phyloP scores from a whole-genome alignment of 106 monocot genomes.

The Hemerocallis citrina region DNA sequence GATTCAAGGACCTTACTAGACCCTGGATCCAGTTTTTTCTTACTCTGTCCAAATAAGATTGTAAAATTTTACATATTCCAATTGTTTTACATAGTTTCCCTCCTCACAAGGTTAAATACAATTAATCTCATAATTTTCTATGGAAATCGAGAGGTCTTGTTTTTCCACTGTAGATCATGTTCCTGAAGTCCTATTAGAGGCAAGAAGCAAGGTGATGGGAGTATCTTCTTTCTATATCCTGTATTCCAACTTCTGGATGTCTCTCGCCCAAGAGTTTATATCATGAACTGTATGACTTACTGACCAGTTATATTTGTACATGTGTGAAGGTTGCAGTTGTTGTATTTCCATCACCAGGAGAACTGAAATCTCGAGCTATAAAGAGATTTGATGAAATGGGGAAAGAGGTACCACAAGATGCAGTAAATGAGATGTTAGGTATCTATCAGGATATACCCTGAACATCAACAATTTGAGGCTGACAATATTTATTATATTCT shows the following conservation, averaged over 20 bases:
- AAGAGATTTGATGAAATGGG: conserved; percentile 68
- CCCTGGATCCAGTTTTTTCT: not conserved
- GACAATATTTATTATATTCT: not conserved
- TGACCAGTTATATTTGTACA: not conserved
- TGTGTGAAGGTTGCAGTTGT: conserved; percentile 53
- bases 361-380: conserved; percentile 40
- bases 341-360: conserved; percentile 46
- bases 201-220: too few species aligned
- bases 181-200: too few species aligned
- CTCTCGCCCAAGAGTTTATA: not conserved
- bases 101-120: too few species aligned
- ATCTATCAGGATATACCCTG: not conserved
- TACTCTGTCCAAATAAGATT: not conserved
- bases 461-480: not conserved
- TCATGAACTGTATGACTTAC: too few species aligned
- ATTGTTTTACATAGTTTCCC: too few species aligned
- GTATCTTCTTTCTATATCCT: not conserved
- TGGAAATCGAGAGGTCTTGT: too few species aligned
- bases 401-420: conserved; percentile 77
- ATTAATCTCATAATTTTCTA: too few species aligned
- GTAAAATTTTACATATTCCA: not conserved
- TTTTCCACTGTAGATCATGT: too few species aligned
- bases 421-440: conserved; percentile 80
- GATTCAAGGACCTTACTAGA: not conserved
- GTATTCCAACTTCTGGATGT: not conserved